Evolutionary conservation across 78 protist species (phyloP).

Genomic region (Dictyostelium brefeldianum): DNA sequence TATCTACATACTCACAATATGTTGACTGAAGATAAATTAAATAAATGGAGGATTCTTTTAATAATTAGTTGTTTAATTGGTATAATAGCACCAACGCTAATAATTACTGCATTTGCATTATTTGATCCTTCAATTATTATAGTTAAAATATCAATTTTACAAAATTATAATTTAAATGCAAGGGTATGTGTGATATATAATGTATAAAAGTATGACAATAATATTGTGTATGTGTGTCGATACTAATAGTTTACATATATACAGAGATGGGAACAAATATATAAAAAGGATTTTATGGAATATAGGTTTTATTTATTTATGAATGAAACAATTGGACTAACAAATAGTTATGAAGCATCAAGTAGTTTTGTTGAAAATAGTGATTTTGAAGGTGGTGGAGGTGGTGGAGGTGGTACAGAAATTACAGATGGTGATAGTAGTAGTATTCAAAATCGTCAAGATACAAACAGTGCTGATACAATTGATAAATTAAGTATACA

Average conservation of each 20-base stretch:
- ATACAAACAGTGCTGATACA: not conserved
- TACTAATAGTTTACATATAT: too few relatives aligned
- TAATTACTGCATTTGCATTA: constrained; percentile 70
- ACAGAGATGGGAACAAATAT: constrained; percentile 38
- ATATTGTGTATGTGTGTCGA: too few relatives aligned
- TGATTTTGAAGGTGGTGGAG: not conserved
- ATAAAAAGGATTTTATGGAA: constrained; percentile 41
- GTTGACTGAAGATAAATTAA: constrained; percentile 24
- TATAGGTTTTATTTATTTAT: not conserved
- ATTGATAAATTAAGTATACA: not conserved
- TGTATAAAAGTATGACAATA: too few relatives aligned
- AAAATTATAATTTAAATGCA: constrained; percentile 44
- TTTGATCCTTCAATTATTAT: constrained; percentile 55
- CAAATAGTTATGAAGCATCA: not conserved
- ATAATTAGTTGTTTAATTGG: constrained; percentile 54
- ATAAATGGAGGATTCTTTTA: constrained; percentile 63
- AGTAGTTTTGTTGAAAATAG: not conserved
- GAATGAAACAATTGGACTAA: not conserved
- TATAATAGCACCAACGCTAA: constrained; percentile 53
- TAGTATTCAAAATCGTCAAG: constrained; percentile 3
- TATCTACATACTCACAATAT: too few relatives aligned
- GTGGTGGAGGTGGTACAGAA: not conserved
- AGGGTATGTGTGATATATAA: constrained; percentile 31
- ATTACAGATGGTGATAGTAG: not conserved
- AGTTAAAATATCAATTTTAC: constrained; percentile 40